phyloP scores from a whole-genome alignment of 176 grass and related monocot species.

The Melocanna baccifera region DNA sequence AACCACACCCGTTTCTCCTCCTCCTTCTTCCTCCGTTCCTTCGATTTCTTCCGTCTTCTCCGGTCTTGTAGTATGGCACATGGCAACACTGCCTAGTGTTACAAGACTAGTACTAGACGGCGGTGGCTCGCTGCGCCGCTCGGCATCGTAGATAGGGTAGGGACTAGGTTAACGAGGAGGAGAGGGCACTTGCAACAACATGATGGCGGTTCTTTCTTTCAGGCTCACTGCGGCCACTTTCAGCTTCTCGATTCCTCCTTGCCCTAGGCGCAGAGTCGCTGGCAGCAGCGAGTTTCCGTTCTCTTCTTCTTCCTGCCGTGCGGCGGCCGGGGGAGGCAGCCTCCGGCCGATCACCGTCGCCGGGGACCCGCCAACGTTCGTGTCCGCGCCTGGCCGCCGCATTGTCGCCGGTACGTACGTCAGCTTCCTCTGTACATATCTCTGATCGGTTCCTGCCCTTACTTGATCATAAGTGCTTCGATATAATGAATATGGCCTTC shows the following conservation, averaged over 20 bases:
- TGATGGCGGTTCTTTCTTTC: constrained; percentile 67
- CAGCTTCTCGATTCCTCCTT: neutral
- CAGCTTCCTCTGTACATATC: neutral
- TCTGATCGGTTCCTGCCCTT: neutral
- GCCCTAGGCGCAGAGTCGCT: neutral
- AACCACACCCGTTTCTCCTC: too few relatives aligned
- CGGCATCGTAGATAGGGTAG: neutral
- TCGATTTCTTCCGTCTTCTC: too few relatives aligned
- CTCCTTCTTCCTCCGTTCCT: too few relatives aligned
- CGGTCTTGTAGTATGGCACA: too few relatives aligned
- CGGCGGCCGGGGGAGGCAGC: neutral
- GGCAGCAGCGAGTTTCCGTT: neutral
- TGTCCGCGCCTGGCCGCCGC: constrained; percentile 68
- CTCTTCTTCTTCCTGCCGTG: constrained; percentile 22
- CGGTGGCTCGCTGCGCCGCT: neutral
- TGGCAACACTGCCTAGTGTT: too few relatives aligned
- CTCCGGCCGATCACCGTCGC: constrained; percentile 46
- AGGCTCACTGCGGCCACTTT: constrained; percentile 12
- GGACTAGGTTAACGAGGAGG: neutral
- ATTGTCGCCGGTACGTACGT: constrained; percentile 68
- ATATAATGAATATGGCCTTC: neutral
- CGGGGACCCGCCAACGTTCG: constrained; percentile 76
- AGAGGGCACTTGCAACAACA: constrained; percentile 26
- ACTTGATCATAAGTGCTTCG: neutral
- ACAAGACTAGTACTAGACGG: too few relatives aligned